Conservation (phyloP, 306 rosid species). For the Cucurbita maxima region DNA sequence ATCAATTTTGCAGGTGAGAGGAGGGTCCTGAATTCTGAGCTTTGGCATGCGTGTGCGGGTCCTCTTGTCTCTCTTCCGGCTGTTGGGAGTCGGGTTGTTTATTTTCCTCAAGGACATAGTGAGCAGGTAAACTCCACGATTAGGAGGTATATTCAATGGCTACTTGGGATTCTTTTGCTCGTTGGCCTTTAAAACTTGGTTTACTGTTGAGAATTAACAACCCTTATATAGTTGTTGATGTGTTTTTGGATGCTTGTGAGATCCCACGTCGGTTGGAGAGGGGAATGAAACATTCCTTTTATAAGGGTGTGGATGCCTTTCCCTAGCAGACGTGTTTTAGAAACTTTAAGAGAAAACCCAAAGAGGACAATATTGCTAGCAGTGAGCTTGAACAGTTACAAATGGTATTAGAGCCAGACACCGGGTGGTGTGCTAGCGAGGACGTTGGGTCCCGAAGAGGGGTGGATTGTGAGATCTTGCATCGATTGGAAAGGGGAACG, state of each 20-base stretch:
- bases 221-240: neutral
- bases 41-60: slow-evolving; percentile 99
- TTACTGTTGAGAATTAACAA: neutral
- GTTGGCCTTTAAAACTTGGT: neutral
- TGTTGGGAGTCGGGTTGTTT: slow-evolving; percentile 77
- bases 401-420: no score
- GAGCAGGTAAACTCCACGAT: slow-evolving; percentile 50
- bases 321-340: no score
- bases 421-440: no score
- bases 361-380: no score
- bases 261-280: no score
- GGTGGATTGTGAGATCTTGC: no score
- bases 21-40: slow-evolving; percentile 86
- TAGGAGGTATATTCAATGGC: neutral
- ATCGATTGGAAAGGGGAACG: no score
- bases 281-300: no score
- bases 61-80: slow-evolving; percentile 91
- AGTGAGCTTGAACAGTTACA: no score
- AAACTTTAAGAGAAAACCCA: no score
- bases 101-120: slow-evolving; percentile 96
- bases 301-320: no score
- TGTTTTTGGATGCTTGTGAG: neutral
- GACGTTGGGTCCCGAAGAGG: no score
- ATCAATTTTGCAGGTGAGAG: slow-evolving; percentile 64
- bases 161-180: neutral